Conservation (phyloP, 257 asterid genomes). For the Salvia miltiorrhiza region DNA sequence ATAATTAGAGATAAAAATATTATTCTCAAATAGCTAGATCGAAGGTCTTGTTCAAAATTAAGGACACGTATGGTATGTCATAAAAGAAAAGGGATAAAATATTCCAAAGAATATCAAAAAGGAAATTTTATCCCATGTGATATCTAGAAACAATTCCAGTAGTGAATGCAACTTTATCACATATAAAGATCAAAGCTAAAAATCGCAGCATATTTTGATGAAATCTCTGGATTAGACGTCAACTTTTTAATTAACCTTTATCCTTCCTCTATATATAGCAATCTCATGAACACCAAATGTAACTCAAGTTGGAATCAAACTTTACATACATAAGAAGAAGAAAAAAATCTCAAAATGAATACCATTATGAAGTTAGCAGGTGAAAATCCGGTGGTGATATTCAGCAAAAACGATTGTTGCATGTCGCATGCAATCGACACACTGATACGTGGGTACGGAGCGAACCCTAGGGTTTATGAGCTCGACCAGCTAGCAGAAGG, state of each 20-base stretch:
- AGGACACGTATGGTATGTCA: background rate
- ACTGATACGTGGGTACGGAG: slow-evolving; percentile 47
- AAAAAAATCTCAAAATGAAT: slow-evolving; percentile 25
- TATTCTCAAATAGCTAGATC: background rate
- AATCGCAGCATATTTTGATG: slow-evolving; percentile 17
- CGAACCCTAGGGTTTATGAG: slow-evolving; percentile 44
- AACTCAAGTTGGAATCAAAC: slow-evolving; percentile 6
- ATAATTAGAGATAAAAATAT: background rate
- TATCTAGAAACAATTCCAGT: slow-evolving; percentile 12
- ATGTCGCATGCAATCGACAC: slow-evolving; percentile 43
- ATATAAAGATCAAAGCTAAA: background rate
- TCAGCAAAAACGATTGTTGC: slow-evolving; percentile 54
- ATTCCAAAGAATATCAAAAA: slow-evolving; percentile 34
- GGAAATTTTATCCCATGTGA: background rate
- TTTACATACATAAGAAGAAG: background rate
- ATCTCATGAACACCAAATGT: background rate
- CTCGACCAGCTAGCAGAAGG: slow-evolving; percentile 42
- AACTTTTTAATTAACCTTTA: background rate
- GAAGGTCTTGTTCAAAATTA: background rate
- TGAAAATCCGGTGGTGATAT: slow-evolving; percentile 53
- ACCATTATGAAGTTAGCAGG: slow-evolving; percentile 34
- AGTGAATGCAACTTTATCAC: slow-evolving; percentile 23
- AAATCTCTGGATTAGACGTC: slow-evolving; percentile 19
- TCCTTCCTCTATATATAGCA: slow-evolving; percentile 20
- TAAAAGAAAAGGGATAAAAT: background rate